Base-by-base conservation (phyloP, 1,284 basidiomycete genomes). In the Trichosporon sp. region DNA sequence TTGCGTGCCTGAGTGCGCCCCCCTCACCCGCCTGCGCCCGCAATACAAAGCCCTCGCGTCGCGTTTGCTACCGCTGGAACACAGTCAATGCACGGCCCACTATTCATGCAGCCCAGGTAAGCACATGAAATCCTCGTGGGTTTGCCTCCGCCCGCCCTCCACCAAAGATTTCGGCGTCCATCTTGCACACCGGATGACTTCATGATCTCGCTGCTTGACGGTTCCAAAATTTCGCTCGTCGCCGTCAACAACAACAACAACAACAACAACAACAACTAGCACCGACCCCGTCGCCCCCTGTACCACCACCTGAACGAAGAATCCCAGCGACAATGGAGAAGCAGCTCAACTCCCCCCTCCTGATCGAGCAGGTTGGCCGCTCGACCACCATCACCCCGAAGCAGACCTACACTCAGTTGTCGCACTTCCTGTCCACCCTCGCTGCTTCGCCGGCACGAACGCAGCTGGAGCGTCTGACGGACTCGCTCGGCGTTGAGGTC, bases 401-500 rank as follows among this genome's bases (percentile, higher is more conserved):
- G 31, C 67, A 77, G 40, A 76, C 80, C 1, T 82, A 77, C 70
- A 65, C 72, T 26, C 78, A 79, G 46, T 75, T 83, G n/a, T 66
- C 74, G 10, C 51, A 68, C 35, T 82, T 82, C 67, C 75, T 81
- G 40, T 65, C 68, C 12, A 56, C 72, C 12, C 76, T 80, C 32
- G 71, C 73, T 0, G 43, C 76, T 12, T 77, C 77, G 8, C 76
- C 81, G 5, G 71, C 76, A 12, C 78, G 78, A 21, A 83, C 82
- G 2, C 83, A 84, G 69, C 76, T 84, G 26, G 82, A 83, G 70
- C 75, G 83, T 14, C 75, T 84, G 32, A 76, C 78, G 16, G 83
- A 84, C 71, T 80, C 82, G 2, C 74, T 84, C 14, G 83, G 83
- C 11, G 82, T 84, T 0, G 80, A 82, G 63, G 75, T 76, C 2